Evolutionary conservation across 176 grass and related monocot species (phyloP), one percentile per base, ranked within the genome.

Genomic region (Juncus inflexus): DNA sequence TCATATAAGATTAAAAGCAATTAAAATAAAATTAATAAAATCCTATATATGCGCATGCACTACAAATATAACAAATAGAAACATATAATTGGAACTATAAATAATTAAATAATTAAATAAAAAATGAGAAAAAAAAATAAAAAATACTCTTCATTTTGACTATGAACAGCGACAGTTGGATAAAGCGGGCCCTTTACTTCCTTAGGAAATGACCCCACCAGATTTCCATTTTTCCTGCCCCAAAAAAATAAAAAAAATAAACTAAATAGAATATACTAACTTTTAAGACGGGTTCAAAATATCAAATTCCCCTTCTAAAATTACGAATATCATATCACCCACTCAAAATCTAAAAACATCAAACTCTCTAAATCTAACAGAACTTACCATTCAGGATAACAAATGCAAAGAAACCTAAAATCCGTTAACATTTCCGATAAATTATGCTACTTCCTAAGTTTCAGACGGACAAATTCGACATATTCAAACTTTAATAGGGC

Each of bases 91-190:
- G 15, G 12, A 9, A 7, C 3, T 40, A 74, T 50, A 40, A 35
- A 60, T 43, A 60, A 28, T 9, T 37, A 60, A 59, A 61, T 51
- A 19, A 74, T 62, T 41, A 36, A 58, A 78, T 42, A 63, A 41
- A 59, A 76, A 61, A 52, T 40, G 41, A 12, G 12, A 78, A 47
- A 47, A 47, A 15, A 80, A 70, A 12, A 8, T 76, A 47, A 47
- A 47, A 15, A 80, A 70, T 90, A 94, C 95, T 90, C 85, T 79
- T 99, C 95, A 84, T 86, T 83, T 49, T 78, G 80, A 68, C 86
- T 94, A 72, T 94, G 95, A 74, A 99, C 95, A 61, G 95, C 86
- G 53, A 99, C 70, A 0, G 86, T 94, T 72, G 95, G 95, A 78
- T 90, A 99, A 58, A 90, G 43, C 45, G 80, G 64, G 6, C 76